These are phyloP conservation scores for Hansenula sp. DNA, from an alignment of 1,139 yeast genomes.

Conservation along the genomic window DNA sequence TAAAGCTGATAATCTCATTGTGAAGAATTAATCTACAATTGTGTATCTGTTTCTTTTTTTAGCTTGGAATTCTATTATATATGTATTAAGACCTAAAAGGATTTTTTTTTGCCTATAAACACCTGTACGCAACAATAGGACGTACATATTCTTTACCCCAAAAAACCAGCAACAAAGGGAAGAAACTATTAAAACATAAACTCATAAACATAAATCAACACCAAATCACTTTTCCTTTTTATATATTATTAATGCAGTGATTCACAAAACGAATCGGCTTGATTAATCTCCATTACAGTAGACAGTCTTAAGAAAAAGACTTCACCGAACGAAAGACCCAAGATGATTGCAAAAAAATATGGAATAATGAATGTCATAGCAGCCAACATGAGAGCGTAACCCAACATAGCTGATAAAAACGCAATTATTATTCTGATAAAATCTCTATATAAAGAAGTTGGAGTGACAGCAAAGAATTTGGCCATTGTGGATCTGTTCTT, in stretches of 20 bases:
- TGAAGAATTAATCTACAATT: no score
- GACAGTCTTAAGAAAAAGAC: constrained; percentile 59
- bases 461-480: constrained; percentile 37
- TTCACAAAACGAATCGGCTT: constrained; percentile 11
- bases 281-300: constrained; percentile 31
- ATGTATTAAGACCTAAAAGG: background rate
- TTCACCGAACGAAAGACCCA: constrained; percentile 68
- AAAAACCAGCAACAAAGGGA: no score
- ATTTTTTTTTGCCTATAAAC: no score
- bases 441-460: constrained; percentile 43
- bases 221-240: background rate
- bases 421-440: constrained; percentile 49
- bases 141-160: no score
- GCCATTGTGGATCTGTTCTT: constrained; percentile 25
- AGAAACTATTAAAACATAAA: no score
- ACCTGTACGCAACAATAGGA: no score
- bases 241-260: background rate
- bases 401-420: constrained; percentile 60
- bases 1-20: no score
- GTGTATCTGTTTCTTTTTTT: no score
- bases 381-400: constrained; percentile 72
- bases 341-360: constrained; percentile 68
- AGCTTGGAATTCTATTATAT: background rate
- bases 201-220: background rate
- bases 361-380: constrained; percentile 66